A percentile compares a stretch with the other conserved stretches of the same genome.
Conservation (phyloP, 2,329 filamentous ascomycete genomes). For the Chaetomium globosum region DNA sequence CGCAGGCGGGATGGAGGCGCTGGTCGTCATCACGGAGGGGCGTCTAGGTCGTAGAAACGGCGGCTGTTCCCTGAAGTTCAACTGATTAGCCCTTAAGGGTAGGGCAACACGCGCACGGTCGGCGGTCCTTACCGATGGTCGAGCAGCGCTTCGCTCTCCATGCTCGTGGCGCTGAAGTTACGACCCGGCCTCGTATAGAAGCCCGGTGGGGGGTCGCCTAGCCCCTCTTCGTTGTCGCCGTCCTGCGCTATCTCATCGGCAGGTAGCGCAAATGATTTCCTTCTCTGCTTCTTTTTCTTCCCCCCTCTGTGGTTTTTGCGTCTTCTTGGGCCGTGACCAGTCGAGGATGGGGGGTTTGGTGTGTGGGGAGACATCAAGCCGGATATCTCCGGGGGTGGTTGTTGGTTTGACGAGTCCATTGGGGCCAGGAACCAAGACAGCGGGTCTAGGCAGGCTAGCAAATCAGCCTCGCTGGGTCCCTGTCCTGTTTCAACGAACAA, state of each 20-base stretch:
- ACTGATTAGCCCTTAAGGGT: constrained; percentile 30
- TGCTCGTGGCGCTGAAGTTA: constrained; percentile 78
- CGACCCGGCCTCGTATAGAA: constrained; percentile 55
- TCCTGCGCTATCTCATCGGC: constrained; percentile 55
- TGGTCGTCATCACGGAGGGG: constrained; percentile 51
- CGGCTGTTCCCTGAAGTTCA: constrained; percentile 55
- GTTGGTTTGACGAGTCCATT: constrained; percentile 22
- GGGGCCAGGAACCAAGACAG: constrained; percentile 6
- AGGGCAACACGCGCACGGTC: constrained; percentile 12
- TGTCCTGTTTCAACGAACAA: constrained; percentile 9
- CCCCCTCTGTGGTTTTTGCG: constrained; percentile 74
- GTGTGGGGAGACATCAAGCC: constrained; percentile 4
- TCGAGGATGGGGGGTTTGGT: constrained; percentile 21
- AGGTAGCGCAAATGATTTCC: constrained; percentile 76
- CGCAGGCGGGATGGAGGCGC: constrained; percentile 42
- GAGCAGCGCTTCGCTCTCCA: constrained; percentile 84
- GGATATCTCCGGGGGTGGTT: neutral
- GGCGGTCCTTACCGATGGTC: constrained; percentile 70
- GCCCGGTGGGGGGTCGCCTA: constrained; percentile 42
- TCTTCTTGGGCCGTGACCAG: constrained; percentile 50
- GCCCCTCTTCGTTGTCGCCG: constrained; percentile 43
- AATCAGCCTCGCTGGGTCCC: constrained; percentile 20
- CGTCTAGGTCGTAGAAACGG: constrained; percentile 65
- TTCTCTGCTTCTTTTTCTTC: constrained; percentile 74
- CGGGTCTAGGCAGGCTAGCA: constrained; percentile 14